Evolutionary conservation across 495 filamentous ascomycete genomes (phyloP), one percentile per base, ranked within the genome.

Genomic region (Talaromyces ruber): DNA sequence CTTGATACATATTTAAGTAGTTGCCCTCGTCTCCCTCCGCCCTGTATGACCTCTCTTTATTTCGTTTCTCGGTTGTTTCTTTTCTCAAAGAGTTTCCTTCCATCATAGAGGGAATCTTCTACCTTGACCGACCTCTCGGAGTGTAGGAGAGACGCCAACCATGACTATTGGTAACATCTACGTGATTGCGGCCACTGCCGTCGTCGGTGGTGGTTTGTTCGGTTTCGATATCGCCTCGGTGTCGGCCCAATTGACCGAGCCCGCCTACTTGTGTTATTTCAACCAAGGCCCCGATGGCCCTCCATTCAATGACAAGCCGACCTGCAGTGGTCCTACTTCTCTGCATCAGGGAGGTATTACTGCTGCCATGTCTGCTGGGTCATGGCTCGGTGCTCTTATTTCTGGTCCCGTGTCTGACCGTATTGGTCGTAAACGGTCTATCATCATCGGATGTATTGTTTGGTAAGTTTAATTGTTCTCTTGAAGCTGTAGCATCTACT

Each of bases 191-290:
- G 85, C 86, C 72, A 83, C 89, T 72, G 82, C 88, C 68, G 86
- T 93, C 66, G 79, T 89, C 60, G 91, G 91, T 63, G 91, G 90
- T 71, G 86, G 82, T 54, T 81, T 93, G 18, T 93, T 95, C 64
- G 89, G 89, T 61, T 92, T 92, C 66, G 90, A 91, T 76, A 90
- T 92, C 70, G 82, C 82, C 62, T 90, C 88, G n/a, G 88, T 92
- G 88, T 88, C 83, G 18, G 89, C 88, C 56, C 89, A 90, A 65
- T 86, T 88, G 71, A 77, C 76, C 26, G 83, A 83, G 2, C 71
- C 76, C 16, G 73, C 83, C 7, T 89, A 88, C 66, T 78, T 83
- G 26, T 86, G 85, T 65, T 86, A 86, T 71, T 90, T 88, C 72
- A 80, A 87, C 70, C 76, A 81, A 58, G 74, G 76, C 1, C 59